phyloP scores from a whole-genome alignment of 78 protist genomes.

The Emiliania huxleyi region DNA sequence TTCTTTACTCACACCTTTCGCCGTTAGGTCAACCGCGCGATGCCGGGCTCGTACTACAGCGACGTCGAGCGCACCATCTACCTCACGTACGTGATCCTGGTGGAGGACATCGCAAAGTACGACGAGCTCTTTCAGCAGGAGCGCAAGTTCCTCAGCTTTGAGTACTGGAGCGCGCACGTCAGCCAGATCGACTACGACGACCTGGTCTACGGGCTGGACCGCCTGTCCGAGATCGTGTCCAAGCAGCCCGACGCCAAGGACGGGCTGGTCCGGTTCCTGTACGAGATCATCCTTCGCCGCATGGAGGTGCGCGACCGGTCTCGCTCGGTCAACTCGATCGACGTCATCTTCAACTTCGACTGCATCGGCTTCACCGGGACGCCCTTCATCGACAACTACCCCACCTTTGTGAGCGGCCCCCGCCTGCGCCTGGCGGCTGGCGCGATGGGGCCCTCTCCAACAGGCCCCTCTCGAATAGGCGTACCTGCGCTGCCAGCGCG shows the following conservation, averaged over 20 bases:
- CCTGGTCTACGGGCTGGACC: slow-evolving; percentile 1
- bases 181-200: neutral
- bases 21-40: too few species aligned
- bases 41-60: slow-evolving; percentile 17
- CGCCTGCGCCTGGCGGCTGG: too few species aligned
- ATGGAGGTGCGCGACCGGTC: slow-evolving; percentile 22
- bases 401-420: too few species aligned
- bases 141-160: slow-evolving; percentile 27
- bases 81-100: slow-evolving; percentile 7
- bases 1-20: too few species aligned
- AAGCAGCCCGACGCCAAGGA: neutral
- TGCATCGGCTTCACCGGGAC: slow-evolving; percentile 38
- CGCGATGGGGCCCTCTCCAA: too few species aligned
- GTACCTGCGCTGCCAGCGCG: slow-evolving; percentile 9
- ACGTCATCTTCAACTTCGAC: slow-evolving; percentile 18
- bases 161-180: neutral
- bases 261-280: neutral
- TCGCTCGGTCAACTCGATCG: slow-evolving; percentile 29
- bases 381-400: slow-evolving; percentile 31
- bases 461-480: too few species aligned
- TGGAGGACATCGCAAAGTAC: slow-evolving; percentile 27
- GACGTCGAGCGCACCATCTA: slow-evolving; percentile 29
- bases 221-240: neutral
- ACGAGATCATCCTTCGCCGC: slow-evolving; percentile 6
- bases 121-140: slow-evolving; percentile 32